Base-by-base conservation (phyloP, 2,329 filamentous ascomycete species). In the Pestalotiopsis sp. region DNA sequence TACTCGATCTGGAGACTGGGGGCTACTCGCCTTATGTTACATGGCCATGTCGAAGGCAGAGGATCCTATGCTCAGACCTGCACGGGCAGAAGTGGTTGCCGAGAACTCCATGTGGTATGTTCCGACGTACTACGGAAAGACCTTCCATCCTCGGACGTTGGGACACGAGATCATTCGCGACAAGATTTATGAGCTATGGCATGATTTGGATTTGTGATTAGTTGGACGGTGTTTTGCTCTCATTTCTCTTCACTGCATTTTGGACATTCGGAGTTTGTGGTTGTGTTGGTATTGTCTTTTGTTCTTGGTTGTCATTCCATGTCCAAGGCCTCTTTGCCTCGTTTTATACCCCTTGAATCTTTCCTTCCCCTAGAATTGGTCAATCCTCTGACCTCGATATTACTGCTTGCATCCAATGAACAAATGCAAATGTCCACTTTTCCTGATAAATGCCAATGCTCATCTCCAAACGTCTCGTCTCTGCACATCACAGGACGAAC, bases 101-200 rank as follows among this genome's bases (percentile, higher is more conserved):
- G 68, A 77, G 66, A 79, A 80, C 59, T 81, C 79, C 2, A 83
- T 83, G 80, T 84, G 82, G 82, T 82, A 82, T 73, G 81, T 83
- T n/a, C 83, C 83, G 14, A 83, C 81, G 38, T 84, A 81, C 68
- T 84, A 83, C 66, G 83, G 81, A 58, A 83, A 83, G 74, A 83
- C 81, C 0, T 84, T 84, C 72, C 82, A 85, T 73, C 82, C 83
- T 58, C 78, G 81, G 61, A 80, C 78, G 1, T 72, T 78, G 39
- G 82, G 82, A 3, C 81, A 83, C 65, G 76, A 78, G 71, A 76
- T 75, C 1, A 81, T 84, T 27, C 73, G 78, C 58, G 73, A 80
- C 56, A 75, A 74, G 63, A 76, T 82, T 11, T 81, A 81, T 49
- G 71, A 76, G 57, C 70, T 70, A 0, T 81, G 79, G 80, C 65